A percentile compares a stretch with the other conserved stretches of the same genome.
phyloP scores from a whole-genome alignment of 441 rosid species.

The Croton laevigatus region DNA sequence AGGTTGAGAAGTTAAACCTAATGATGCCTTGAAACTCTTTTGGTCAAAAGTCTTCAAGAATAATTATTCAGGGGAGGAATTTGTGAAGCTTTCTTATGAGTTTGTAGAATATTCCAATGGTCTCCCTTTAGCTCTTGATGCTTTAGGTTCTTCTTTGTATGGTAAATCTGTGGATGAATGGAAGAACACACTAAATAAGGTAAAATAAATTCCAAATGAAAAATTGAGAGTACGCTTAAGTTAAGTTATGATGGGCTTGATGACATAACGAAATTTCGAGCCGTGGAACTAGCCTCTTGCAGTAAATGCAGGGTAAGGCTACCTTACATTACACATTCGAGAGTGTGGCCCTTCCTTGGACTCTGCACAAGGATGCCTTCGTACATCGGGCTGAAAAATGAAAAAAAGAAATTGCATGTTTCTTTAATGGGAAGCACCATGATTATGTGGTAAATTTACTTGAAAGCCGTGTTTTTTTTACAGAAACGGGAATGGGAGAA shows the following conservation, averaged over 20 bases:
- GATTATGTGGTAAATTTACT: constrained; percentile 10
- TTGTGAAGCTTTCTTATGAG: background rate
- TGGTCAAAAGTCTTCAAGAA: background rate
- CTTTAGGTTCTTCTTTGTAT: constrained; percentile 10
- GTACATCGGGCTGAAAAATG: too few species aligned
- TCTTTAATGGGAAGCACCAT: constrained; percentile 1
- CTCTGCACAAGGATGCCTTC: too few species aligned
- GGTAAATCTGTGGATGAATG: background rate
- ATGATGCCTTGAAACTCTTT: constrained; percentile 11
- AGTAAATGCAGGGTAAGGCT: too few species aligned
- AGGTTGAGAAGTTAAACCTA: background rate
- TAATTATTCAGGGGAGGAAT: background rate
- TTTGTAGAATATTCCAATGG: constrained; percentile 6
- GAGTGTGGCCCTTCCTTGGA: too few species aligned
- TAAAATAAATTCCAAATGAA: constrained; percentile 14
- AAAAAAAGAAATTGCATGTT: too few species aligned
- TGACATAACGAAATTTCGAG: too few species aligned
- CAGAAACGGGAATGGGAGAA: constrained; percentile 13
- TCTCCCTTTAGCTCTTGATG: constrained; percentile 13
- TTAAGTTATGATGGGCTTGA: constrained; percentile 20
- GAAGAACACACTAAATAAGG: background rate
- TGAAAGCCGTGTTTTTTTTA: constrained; percentile 11
- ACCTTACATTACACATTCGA: too few species aligned
- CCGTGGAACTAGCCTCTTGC: too few species aligned
- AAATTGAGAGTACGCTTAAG: constrained; percentile 8